Percentiles rank a stretch among this genome's conserved stretches.
Evolutionary conservation across 768 basidiomycete genomes (phyloP).

Genomic region (Hydnomerulius pinastri): DNA sequence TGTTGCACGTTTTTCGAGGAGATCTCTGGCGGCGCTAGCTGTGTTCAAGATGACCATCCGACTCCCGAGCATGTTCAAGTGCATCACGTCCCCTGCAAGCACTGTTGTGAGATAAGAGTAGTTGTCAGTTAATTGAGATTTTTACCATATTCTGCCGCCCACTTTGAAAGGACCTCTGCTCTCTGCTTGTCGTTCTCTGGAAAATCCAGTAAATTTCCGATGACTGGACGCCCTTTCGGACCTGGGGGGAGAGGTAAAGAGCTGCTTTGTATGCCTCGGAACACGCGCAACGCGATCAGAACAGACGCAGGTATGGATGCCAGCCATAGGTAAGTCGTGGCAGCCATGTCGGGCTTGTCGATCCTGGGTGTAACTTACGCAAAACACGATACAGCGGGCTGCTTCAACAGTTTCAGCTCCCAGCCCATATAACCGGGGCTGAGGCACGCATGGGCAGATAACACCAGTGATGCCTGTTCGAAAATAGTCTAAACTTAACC

Average conservation of each 20-base stretch:
- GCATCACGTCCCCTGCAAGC: slow-evolving; percentile 14
- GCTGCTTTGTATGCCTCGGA: not conserved
- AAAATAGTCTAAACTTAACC: no score
- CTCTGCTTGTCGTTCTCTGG: slow-evolving; percentile 15
- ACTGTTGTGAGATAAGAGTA: not conserved
- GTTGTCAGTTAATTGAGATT: no score
- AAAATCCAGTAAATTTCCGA: slow-evolving; percentile 44
- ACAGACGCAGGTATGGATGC: not conserved
- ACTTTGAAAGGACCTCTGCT: not conserved
- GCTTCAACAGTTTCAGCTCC: no score
- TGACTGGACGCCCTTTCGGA: slow-evolving; percentile 36
- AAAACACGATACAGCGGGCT: no score
- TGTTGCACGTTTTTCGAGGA: slow-evolving; percentile 30
- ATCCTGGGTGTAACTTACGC: no score
- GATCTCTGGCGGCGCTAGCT: slow-evolving; percentile 26
- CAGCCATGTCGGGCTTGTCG: no score
- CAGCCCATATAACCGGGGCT: no score
- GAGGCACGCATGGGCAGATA: no score
- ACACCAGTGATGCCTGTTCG: no score
- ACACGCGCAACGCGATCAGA: not conserved
- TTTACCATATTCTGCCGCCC: not conserved
- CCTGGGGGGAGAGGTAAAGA: slow-evolving; percentile 33
- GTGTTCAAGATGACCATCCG: slow-evolving; percentile 25
- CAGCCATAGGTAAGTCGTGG: not conserved
- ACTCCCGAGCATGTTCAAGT: slow-evolving; percentile 10